Base-by-base conservation (phyloP, 768 basidiomycete genomes). In the Suillus fuscotomentosus region DNA sequence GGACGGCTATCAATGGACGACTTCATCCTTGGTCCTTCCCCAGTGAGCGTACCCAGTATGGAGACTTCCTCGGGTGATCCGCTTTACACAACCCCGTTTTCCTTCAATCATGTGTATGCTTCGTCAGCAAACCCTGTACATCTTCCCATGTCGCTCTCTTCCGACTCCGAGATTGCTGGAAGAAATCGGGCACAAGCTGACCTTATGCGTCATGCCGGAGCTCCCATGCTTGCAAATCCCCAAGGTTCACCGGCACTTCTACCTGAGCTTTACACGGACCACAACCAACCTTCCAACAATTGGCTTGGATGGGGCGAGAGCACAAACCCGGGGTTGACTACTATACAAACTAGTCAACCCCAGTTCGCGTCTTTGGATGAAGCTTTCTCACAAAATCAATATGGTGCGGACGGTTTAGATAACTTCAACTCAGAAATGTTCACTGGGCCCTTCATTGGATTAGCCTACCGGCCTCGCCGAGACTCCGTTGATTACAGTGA, bases 131-230 rank as follows among this genome's bases (percentile, higher is more conserved):
- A 77, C 55, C 36, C 70, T 34, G 13, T 67, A 3, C 69, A 72
- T 48, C 2, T 70, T 9, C 67, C 74, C 3, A 56, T 76, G 27
- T 34, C 70, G 5, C 41, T 70, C 42, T 5, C 69, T 14, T 63
- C 70, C 14, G 72, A 73, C 43, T n/a, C 75, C 0, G 86, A 88
- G 42, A 78, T 82, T 67, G 64, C 79, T 22, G 77, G 77, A 13
- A 83, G 84, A 62, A 86, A 83, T 67, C 79, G 82, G 7, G 73
- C 77, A 1, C 81, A 85, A 62, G 73, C 79, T 1, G 86, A 87
- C 13, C 60, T 80, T 5, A 66, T 84, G 56, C 75, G 76, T n/a
- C 79, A 77, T 17, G 63, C 71, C 0, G 76, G 77, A 41, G 66
- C 60, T 48, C 41, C 71, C 5, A 60, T 61, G 0, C 43, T 69